Evolutionary conservation across 202 grass and related monocot species (phyloP).

Genomic region (Setaria italica): DNA sequence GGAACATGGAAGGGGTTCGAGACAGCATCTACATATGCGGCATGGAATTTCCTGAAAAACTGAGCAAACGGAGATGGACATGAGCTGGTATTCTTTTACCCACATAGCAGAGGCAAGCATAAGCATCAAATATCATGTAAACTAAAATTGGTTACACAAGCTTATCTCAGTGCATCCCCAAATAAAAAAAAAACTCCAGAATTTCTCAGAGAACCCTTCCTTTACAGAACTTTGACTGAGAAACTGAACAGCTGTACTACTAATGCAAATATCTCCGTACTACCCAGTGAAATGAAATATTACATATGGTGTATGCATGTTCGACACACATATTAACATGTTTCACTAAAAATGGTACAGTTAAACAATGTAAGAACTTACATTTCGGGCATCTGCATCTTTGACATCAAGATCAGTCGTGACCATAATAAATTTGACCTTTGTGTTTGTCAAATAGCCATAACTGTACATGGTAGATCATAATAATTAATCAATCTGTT

Average conservation of each 20-base stretch:
- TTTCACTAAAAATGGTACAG: constrained; percentile 5
- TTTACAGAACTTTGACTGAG: not conserved
- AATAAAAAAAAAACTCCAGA: not conserved
- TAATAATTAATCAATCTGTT: constrained; percentile 23
- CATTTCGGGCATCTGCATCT: constrained; percentile 96
- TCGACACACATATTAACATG: not conserved
- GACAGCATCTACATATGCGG: constrained; percentile 83
- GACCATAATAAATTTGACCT: constrained; percentile 98
- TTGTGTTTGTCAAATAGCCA: constrained; percentile 96
- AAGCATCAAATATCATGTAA: not conserved
- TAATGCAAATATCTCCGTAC: constrained; percentile 16
- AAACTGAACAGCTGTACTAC: not conserved
- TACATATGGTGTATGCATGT: not conserved
- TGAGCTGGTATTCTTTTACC: not conserved
- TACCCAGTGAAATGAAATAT: not conserved
- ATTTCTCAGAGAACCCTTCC: not conserved
- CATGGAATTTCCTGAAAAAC: constrained; percentile 98
- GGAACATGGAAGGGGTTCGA: constrained; percentile 98
- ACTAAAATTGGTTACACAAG: not conserved
- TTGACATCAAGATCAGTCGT: constrained; percentile 94
- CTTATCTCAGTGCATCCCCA: not conserved
- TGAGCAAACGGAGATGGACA: constrained; percentile 31
- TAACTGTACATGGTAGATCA: constrained; percentile 60
- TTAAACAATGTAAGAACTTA: constrained; percentile 56
- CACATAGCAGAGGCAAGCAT: not conserved